Base-by-base conservation (phyloP, 2,329 filamentous ascomycete species). In the Penicillium thymicola region DNA sequence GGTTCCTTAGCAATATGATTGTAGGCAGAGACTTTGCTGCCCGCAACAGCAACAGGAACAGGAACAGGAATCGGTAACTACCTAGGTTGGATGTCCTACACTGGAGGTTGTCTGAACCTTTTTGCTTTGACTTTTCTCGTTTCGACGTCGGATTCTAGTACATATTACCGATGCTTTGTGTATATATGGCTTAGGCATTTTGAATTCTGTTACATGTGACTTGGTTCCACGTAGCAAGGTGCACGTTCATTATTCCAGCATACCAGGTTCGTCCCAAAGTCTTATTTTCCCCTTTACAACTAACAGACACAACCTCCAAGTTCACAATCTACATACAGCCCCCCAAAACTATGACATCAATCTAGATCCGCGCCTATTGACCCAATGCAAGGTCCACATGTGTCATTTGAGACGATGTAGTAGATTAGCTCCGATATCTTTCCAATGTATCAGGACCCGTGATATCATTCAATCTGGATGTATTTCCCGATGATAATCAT, bases 111-210 rank as follows among this genome's bases (percentile, higher is more conserved):
- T 57, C 43, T 48, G 36, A 34, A 42, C 28, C 34, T 34, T 9
- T 51, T 40, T 56, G 40, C 44, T 49, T 41, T 23, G 32, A 16
- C 9, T 27, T 21, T 40, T 28, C 34, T 51, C 30, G 25, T 36
- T 43, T 40, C 34, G 10, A 37, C 30, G 27, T 51, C 23, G 45
- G 18, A 16, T 36, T 43, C 28, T 42, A 49, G 52, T 43, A 53
- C 46, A 54, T 54, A 48, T 42, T 47, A 21, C 10, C 10, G n/a
- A 55, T 43, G 42, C 54, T 37, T 37, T 41, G 32, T 43, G 36
- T 54, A 52, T 30, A 48, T 53, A 54, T 32, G 43, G 14, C 28
- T 41, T 50, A 43, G 37, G 52, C 30, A 43, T 54, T 37, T 23
- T 50, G 45, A 54, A 30, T 37, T 18, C 21, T 28, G 45, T 54